Conservation (phyloP, 495 filamentous ascomycete genomes). For the Elaphomyces granulatus region DNA sequence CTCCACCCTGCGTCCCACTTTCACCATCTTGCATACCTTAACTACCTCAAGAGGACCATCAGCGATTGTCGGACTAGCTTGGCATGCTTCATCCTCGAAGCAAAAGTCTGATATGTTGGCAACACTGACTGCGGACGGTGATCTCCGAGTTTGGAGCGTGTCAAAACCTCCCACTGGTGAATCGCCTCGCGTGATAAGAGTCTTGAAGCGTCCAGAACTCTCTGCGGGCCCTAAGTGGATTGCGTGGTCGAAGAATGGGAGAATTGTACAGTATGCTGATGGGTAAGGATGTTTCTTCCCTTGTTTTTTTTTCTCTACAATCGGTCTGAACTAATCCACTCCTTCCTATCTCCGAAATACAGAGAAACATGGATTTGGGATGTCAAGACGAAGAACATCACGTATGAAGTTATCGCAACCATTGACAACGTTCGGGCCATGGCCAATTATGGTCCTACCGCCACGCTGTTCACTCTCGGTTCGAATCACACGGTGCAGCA, state of each 20-base stretch:
- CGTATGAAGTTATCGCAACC: slow-evolving; percentile 75
- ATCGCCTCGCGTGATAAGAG: slow-evolving; percentile 70
- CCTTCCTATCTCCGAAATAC: too few species aligned
- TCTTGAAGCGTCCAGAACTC: slow-evolving; percentile 68
- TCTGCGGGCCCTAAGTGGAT: slow-evolving; percentile 81
- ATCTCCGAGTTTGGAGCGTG: slow-evolving; percentile 93
- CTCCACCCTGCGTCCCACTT: slow-evolving; percentile 75
- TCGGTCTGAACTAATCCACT: too few species aligned
- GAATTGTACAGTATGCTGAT: slow-evolving; percentile 85
- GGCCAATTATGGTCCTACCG: slow-evolving; percentile 75
- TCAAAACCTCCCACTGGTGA: slow-evolving; percentile 66
- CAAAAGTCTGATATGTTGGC: slow-evolving; percentile 98
- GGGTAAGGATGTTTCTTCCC: slow-evolving; percentile 45
- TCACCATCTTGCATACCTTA: slow-evolving; percentile 88
- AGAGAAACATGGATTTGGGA: slow-evolving; percentile 94
- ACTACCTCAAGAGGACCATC: slow-evolving; percentile 71
- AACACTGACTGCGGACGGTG: slow-evolving; percentile 79
- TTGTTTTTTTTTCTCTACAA: background rate
- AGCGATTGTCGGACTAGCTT: slow-evolving; percentile 76
- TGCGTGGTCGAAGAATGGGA: slow-evolving; percentile 95
- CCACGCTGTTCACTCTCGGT: slow-evolving; percentile 84
- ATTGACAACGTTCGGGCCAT: slow-evolving; percentile 67
- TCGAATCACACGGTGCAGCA: slow-evolving; percentile 84
- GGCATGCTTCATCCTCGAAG: slow-evolving; percentile 93
- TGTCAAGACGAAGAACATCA: slow-evolving; percentile 88